Percentiles rank a stretch among this genome's conserved stretches.
phyloP scores from a whole-genome alignment of 179 eudicot species.

The Heliamphora pulchella region DNA sequence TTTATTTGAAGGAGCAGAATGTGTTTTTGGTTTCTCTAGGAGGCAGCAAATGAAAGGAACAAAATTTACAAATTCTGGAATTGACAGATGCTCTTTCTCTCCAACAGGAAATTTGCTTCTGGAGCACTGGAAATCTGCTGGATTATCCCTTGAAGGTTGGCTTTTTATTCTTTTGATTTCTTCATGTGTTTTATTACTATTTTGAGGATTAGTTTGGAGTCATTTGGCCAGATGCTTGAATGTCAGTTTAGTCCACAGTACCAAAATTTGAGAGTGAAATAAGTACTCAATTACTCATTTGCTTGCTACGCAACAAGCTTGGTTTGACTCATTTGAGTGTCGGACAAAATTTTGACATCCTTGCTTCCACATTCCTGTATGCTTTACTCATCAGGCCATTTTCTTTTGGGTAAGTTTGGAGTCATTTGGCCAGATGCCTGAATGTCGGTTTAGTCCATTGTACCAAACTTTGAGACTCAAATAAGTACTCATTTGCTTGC shows the following conservation, averaged over 20 bases:
- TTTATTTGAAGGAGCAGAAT: not conserved
- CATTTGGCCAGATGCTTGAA: not conserved
- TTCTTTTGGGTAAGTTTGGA: not conserved
- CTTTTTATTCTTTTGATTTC: not conserved
- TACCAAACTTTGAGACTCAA: not conserved
- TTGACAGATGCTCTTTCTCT: slow-evolving; percentile 6
- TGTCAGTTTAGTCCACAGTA: not conserved
- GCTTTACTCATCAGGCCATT: not conserved
- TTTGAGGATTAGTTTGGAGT: not conserved
- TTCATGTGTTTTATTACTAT: not conserved
- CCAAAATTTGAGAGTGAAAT: not conserved
- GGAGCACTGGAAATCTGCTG: slow-evolving; percentile 66
- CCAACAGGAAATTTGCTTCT: slow-evolving; percentile 61
- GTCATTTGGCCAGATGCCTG: not conserved
- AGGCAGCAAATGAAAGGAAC: not conserved
- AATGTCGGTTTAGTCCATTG: not conserved
- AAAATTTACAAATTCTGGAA: not conserved
- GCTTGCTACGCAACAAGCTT: not conserved
- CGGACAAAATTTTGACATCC: not conserved
- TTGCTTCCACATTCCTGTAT: not conserved
- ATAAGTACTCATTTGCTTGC: not conserved
- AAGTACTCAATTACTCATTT: not conserved
- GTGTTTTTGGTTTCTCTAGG: not conserved
- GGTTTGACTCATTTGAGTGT: not conserved
- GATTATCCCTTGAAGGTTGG: slow-evolving; percentile 57